phyloP scores from a whole-genome alignment of 2,329 filamentous ascomycete species.

The Aspergillus sp. region DNA sequence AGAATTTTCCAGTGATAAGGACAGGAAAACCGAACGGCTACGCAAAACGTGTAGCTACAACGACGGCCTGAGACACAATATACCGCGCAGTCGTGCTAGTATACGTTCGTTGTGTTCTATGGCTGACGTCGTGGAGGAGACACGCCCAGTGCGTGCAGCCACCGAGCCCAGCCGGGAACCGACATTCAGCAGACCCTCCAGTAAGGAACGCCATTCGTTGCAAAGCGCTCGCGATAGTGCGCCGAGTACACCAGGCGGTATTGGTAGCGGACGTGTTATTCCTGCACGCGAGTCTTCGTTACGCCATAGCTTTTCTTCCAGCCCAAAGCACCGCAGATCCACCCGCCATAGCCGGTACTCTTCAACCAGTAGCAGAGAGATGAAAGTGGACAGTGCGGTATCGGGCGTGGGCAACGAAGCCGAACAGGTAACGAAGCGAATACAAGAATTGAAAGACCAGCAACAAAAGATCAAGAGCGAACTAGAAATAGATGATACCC shows the following conservation, averaged over 20 bases:
- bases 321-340: slow-evolving; percentile 56
- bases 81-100: slow-evolving; percentile 40
- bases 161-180: slow-evolving; percentile 23
- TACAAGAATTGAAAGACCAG: slow-evolving; percentile 59
- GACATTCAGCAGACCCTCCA: slow-evolving; percentile 25
- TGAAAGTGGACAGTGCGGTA: slow-evolving; percentile 41
- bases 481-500: slow-evolving; percentile 43
- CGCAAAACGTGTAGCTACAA: slow-evolving; percentile 37
- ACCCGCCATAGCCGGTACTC: slow-evolving; percentile 47
- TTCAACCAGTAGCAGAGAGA: slow-evolving; percentile 42
- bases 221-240: slow-evolving; percentile 29
- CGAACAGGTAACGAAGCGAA: slow-evolving; percentile 59
- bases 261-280: slow-evolving; percentile 57
- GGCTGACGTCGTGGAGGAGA: slow-evolving; percentile 46
- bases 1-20: slow-evolving; percentile 40
- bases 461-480: slow-evolving; percentile 57
- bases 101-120: slow-evolving; percentile 45
- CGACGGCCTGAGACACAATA: slow-evolving; percentile 36
- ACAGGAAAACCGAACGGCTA: slow-evolving; percentile 34
- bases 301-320: slow-evolving; percentile 55
- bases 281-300: slow-evolving; percentile 70
- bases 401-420: slow-evolving; percentile 47
- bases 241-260: slow-evolving; percentile 36
- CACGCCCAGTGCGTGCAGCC: slow-evolving; percentile 21
- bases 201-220: slow-evolving; percentile 39